These are phyloP conservation scores for Aotearoamyces nothofagi DNA, from an alignment of 2,329 filamentous ascomycete species.

Conservation along the genomic window DNA sequence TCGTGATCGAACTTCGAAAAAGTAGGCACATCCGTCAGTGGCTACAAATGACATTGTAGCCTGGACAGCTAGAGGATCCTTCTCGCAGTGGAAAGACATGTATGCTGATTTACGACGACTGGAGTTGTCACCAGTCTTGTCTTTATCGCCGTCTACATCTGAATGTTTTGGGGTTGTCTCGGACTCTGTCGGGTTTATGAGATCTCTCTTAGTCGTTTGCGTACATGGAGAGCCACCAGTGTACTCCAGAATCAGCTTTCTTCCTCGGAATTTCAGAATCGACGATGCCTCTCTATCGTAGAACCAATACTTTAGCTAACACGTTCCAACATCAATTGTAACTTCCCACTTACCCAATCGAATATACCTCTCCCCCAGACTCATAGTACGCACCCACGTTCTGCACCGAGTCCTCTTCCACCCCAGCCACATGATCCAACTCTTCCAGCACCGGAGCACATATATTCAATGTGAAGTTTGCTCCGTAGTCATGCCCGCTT, in stretches of 20 bases:
- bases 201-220: conserved; percentile 29
- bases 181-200: conserved; percentile 12
- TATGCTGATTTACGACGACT: conserved; percentile 59
- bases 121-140: conserved; percentile 18
- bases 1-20: conserved; percentile 81
- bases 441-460: conserved; percentile 61
- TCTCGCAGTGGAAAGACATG: conserved; percentile 87
- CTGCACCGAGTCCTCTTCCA: conserved; percentile 44
- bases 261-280: conserved; percentile 42
- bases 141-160: conserved; percentile 20
- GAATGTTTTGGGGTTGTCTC: too few relatives aligned
- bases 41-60: conserved; percentile 74
- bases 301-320: conserved; percentile 33
- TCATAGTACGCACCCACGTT: conserved; percentile 72
- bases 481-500: conserved; percentile 60
- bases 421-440: conserved; percentile 45
- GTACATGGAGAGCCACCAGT: conserved; percentile 58
- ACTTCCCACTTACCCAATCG: conserved; percentile 61
- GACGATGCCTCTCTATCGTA: conserved; percentile 12
- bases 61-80: conserved; percentile 52
- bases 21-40: conserved; percentile 79
- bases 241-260: conserved; percentile 66
- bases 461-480: conserved; percentile 75
- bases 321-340: conserved; percentile 38
- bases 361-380: conserved; percentile 48